Percentiles rank a stretch among this genome's conserved stretches.
Conservation (phyloP, 2,329 filamentous ascomycete genomes). For the Exophiala viscosa region DNA sequence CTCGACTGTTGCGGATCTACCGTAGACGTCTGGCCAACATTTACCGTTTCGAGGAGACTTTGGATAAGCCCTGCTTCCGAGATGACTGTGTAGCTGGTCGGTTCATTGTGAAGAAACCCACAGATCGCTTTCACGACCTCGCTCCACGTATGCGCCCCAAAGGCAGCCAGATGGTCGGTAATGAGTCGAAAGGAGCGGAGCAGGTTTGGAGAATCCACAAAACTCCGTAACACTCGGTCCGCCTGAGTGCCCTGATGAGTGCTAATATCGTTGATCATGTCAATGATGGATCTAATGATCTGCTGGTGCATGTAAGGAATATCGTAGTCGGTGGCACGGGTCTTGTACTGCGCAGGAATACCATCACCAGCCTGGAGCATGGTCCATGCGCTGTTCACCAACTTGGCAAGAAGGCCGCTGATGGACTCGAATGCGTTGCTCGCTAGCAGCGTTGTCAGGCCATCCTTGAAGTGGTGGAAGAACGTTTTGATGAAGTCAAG, state of each 20-base stretch:
- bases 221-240: constrained; percentile 82
- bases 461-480: constrained; percentile 78
- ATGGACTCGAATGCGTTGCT: constrained; percentile 85
- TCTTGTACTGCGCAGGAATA: constrained; percentile 68
- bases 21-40: constrained; percentile 30
- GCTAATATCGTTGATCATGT: constrained; percentile 96
- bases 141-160: constrained; percentile 93
- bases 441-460: constrained; percentile 76
- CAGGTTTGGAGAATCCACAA: constrained; percentile 88
- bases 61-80: constrained; percentile 88
- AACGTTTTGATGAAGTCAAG: constrained; percentile 85
- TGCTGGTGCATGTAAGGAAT: constrained; percentile 93
- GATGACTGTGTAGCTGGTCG: constrained; percentile 93
- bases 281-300: constrained; percentile 87
- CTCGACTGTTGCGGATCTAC: constrained; percentile 34
- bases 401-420: constrained; percentile 76
- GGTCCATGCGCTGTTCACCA: constrained; percentile 67
- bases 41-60: constrained; percentile 74
- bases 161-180: constrained; percentile 72
- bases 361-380: constrained; percentile 66
- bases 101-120: constrained; percentile 97
- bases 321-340: constrained; percentile 83
- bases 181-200: constrained; percentile 75
- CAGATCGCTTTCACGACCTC: constrained; percentile 87
- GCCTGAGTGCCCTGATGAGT: constrained; percentile 75